Evolutionary conservation across 768 basidiomycete genomes (phyloP), one percentile per base, ranked within the genome.

Genomic region (Podaxis sp.): DNA sequence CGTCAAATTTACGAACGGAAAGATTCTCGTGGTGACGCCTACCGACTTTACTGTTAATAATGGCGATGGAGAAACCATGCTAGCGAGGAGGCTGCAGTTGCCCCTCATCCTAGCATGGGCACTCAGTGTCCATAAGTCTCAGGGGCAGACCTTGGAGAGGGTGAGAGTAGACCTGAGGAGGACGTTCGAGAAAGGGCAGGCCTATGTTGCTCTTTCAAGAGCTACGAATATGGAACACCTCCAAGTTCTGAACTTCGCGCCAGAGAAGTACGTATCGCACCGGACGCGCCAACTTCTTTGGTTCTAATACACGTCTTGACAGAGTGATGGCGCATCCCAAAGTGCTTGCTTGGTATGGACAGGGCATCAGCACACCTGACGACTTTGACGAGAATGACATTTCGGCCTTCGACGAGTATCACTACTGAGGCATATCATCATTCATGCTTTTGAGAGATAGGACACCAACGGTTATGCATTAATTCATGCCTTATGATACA

Each of bases 91-190:
- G 49, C 50, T 64, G 9, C 65, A 91, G 86, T 67, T 93, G 1
- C 90, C 91, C 0, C 72, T 96, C 3, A 90, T 92, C 54, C 80
- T 94, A n/a, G 87, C 94, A 0, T 95, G 93, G 90, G 93, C 93
- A 0, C 79, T 95, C 70, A 89, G 88, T 53, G 87, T 95, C 38
- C 93, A 95, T 75, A 96, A 96, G 70, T 89, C 89, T 4, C 94
- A 96, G 71, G 94, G 94, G 15, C 61, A 62, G 36, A 62, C 61
- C 13, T n/a, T 62, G 46, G 85, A 92, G 52, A 81, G 91, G 53
- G 91, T 95, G 60, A 89, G 87, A 63, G 90, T 95, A 3, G 87
- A 95, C 69, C 80, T 96, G 36, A 72, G 76, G 63, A 80, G 82
- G 50, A 89, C 85, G 1, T 96, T 96, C 74, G 94, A 91, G 71